Conservation (phyloP, 768 basidiomycete species). For the Mycena metata region DNA sequence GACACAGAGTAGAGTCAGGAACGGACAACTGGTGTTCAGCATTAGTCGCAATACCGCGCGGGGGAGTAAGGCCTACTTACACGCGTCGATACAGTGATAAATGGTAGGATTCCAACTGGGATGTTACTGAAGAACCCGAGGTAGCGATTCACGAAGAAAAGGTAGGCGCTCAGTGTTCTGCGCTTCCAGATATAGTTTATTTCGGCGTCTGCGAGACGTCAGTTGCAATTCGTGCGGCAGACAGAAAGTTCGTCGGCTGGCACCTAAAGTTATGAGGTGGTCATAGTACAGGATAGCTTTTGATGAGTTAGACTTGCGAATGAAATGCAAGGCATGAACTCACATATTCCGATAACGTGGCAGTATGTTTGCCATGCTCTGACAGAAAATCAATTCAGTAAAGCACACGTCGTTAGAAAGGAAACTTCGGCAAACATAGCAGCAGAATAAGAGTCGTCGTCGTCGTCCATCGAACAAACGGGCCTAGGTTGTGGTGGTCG, state of each 20-base stretch:
- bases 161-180: slow-evolving; percentile 53
- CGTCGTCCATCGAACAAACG: too few species aligned
- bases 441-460: neutral
- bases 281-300: slow-evolving; percentile 40
- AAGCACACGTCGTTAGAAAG: neutral
- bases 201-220: slow-evolving; percentile 50
- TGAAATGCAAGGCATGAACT: neutral
- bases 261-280: slow-evolving; percentile 53
- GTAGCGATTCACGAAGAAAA: slow-evolving; percentile 67
- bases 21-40: neutral
- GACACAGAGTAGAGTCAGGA: neutral
- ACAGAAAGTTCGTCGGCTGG: neutral
- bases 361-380: neutral
- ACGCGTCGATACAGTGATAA: slow-evolving; percentile 41
- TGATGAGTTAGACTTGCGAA: neutral
- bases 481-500: too few species aligned
- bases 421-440: too few species aligned
- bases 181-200: slow-evolving; percentile 60
- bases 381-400: neutral
- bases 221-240: neutral
- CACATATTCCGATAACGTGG: neutral
- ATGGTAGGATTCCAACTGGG: slow-evolving; percentile 46
- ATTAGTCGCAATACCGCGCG: neutral
- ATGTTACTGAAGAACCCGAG: slow-evolving; percentile 57
- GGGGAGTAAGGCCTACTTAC: neutral